Evolutionary conservation across 257 asterid species (phyloP).

Genomic region (Gardenia jasminoides): DNA sequence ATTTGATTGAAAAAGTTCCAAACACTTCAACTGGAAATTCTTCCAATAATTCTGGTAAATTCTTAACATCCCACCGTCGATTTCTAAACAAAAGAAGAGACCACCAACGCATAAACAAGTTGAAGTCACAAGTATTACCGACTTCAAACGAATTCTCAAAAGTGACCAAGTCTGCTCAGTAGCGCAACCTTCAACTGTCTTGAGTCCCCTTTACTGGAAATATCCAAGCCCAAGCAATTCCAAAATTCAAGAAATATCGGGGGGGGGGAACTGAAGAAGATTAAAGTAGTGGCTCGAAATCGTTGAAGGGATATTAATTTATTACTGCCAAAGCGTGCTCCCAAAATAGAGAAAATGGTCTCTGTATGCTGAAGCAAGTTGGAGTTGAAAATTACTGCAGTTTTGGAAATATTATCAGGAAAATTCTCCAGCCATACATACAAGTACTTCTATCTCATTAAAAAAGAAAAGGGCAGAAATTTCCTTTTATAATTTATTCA

Average conservation of each 20-base stretch:
- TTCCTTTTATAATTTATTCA: no score
- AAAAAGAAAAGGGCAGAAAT: background rate
- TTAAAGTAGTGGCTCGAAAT: conserved; percentile 21
- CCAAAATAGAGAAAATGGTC: no score
- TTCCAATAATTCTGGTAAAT: background rate
- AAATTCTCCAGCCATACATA: conserved; percentile 11
- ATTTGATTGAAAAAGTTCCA: background rate
- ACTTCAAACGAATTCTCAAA: background rate
- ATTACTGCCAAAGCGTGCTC: background rate
- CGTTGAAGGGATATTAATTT: background rate
- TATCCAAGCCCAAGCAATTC: background rate
- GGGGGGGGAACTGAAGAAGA: background rate
- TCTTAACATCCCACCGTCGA: background rate
- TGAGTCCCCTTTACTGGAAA: background rate
- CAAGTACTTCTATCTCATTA: background rate
- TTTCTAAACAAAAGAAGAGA: background rate
- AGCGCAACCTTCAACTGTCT: background rate
- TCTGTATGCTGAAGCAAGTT: background rate
- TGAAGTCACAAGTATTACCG: no score
- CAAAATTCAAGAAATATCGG: background rate
- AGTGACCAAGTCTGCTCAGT: background rate
- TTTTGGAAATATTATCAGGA: background rate
- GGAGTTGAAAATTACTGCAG: background rate
- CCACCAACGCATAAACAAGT: background rate
- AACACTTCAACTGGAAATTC: background rate